phyloP scores from a whole-genome alignment of 2,329 filamentous ascomycete genomes.

The Monilinia polystroma region DNA sequence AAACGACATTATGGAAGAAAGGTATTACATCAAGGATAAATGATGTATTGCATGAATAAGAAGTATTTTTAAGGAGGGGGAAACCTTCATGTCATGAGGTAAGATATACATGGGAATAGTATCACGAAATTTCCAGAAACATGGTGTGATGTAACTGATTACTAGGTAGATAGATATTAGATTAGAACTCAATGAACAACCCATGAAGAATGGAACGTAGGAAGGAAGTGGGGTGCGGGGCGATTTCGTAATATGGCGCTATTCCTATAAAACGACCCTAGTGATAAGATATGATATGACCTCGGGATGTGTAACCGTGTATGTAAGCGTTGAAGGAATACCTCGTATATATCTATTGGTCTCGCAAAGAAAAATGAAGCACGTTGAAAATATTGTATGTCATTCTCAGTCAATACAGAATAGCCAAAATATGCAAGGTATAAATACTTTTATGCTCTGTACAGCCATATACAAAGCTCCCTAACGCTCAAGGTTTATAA shows the following conservation, averaged over 20 bases:
- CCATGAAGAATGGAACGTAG: background rate
- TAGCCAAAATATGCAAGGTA: constrained; percentile 13
- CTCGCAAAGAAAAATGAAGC: constrained; percentile 7
- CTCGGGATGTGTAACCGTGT: background rate
- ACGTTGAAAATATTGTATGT: background rate
- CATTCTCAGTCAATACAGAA: constrained; percentile 5
- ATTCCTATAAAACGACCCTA: background rate
- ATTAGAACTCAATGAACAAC: background rate
- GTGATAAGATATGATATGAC: background rate
- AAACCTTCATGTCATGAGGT: background rate
- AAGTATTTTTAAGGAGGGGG: background rate
- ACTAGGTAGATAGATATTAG: no score
- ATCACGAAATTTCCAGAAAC: background rate
- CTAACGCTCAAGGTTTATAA: constrained; percentile 27
- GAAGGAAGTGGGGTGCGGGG: constrained; percentile 19
- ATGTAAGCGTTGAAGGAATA: background rate
- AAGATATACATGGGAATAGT: background rate
- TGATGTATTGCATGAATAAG: background rate
- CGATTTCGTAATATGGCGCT: constrained; percentile 18
- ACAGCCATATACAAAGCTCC: constrained; percentile 23
- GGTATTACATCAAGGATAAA: no score
- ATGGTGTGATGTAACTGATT: constrained; percentile 11
- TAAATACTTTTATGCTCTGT: constrained; percentile 26
- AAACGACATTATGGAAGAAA: constrained; percentile 49
- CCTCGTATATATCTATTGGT: background rate